These are phyloP conservation scores for Acacia confusa DNA, from an alignment of 306 rosid species.

Conservation along the genomic window DNA sequence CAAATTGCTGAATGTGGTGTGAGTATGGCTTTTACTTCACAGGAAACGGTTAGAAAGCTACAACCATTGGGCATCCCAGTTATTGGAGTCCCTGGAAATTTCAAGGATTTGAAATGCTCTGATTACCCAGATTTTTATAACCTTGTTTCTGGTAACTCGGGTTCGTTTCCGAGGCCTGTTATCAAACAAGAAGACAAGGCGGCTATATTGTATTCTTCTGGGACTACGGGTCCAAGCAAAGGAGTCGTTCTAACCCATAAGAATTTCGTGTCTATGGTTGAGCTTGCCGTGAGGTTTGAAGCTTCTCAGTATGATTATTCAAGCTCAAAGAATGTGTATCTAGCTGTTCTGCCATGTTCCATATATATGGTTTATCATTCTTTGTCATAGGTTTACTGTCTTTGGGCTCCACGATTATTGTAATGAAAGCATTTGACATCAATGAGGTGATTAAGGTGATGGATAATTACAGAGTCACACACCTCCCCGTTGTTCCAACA, in stretches of 20 bases:
- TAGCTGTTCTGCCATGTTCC: constrained; percentile 84
- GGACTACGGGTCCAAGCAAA: constrained; percentile 83
- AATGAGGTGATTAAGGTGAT: constrained; percentile 53
- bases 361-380: constrained; percentile 64
- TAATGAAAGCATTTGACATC: constrained; percentile 61
- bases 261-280: constrained; percentile 62
- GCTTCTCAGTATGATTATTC: constrained; percentile 69
- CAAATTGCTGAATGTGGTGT: constrained; percentile 52
- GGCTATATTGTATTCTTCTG: constrained; percentile 77
- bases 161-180: constrained; percentile 46
- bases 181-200: constrained; percentile 77
- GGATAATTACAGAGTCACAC: constrained; percentile 64
- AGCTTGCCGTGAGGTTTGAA: constrained; percentile 68
- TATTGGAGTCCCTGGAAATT: constrained; percentile 61
- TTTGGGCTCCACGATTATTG: constrained; percentile 69
- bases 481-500: constrained; percentile 76
- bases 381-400: constrained; percentile 63
- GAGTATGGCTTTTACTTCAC: constrained; percentile 47
- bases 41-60: constrained; percentile 40
- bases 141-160: constrained; percentile 43
- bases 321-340: constrained; percentile 51
- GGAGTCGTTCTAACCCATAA: constrained; percentile 72
- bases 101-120: constrained; percentile 24
- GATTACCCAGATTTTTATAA: constrained; percentile 40
- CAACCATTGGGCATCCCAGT: constrained; percentile 47